Evolutionary conservation across 2,329 filamentous ascomycete species (phyloP), one percentile per base, ranked within the genome.

Genomic region (Pseudonectria foliicola): DNA sequence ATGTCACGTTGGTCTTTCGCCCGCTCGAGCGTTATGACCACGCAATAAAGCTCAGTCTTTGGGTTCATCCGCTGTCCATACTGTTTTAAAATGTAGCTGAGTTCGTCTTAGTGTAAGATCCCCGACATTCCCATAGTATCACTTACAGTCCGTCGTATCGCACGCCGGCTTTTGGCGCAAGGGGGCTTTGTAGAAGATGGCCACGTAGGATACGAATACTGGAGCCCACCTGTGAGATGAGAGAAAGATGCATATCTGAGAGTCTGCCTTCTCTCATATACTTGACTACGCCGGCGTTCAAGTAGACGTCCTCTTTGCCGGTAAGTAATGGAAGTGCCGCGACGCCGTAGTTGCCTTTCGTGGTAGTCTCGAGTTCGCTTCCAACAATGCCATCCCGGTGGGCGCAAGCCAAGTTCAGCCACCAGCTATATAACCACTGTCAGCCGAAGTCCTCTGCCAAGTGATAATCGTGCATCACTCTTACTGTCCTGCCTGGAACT

Each of bases 131-230:
- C 12, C 27, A 14, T 26, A 12, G 11, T 10, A 14, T 13, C 15
- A 59, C 71, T 54, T 57, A 77, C 71, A 75, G 44, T 33, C 75
- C 75, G 48, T 79, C 75, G 41, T 77, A 78, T 39, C 75, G 60
- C 18, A 78, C 49, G 3, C 75, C 75, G 3, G 61, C 69, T 25
- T 51, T 48, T 1, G 75, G 75, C 4, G 74, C 71, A 37, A 68
- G 61, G 2, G 63, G 59, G 36, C 73, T 77, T 42, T 63, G 63
- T 13, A 78, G 59, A 23, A 53, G 56, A 40, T 70, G 57, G 3
- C 73, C 72, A 30, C 75, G 57, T 15, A 79, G 51, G n/a, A 79
- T 58, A 13, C 71, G 67, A 29, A 76, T 64, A 10, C 62, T 59
- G 5, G 60, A 59, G 12, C 73, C 73, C 15, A 72, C 66, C 29